These are phyloP conservation scores for Phytophthora citricola DNA, from an alignment of 352 stramenopile genomes.

Conservation along the genomic window DNA sequence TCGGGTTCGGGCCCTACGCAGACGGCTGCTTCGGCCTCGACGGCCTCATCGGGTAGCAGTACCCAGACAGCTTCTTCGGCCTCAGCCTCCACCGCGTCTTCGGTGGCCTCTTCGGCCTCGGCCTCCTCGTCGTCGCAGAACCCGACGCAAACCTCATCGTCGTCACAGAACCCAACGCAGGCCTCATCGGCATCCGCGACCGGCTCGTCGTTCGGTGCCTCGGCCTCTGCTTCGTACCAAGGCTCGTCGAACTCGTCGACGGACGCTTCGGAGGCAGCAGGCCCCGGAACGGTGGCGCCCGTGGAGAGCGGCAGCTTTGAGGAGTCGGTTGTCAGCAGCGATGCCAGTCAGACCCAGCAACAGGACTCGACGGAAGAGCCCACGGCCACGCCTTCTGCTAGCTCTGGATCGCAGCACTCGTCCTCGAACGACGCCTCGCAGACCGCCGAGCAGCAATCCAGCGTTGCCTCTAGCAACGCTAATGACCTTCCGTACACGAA, in stretches of 20 bases:
- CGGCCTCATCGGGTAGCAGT: slow-evolving; percentile 1
- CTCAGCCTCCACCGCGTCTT: slow-evolving; percentile 5
- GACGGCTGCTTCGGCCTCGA: slow-evolving; percentile 8
- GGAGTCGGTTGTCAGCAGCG: slow-evolving; percentile 20
- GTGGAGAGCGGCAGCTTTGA: slow-evolving; percentile 23
- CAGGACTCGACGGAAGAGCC: slow-evolving; percentile 8
- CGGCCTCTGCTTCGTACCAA: slow-evolving; percentile 8
- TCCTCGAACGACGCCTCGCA: slow-evolving; percentile 18
- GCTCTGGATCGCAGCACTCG: slow-evolving; percentile 8
- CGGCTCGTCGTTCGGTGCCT: not conserved
- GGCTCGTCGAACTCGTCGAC: slow-evolving; percentile 19
- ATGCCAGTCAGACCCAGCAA: slow-evolving; percentile 17
- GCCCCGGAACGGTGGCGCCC: slow-evolving; percentile 23
- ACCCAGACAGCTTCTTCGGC: slow-evolving; percentile 14
- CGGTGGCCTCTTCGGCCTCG: slow-evolving; percentile 9
- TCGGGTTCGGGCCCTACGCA: slow-evolving; percentile 16
- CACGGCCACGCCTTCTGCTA: slow-evolving; percentile 5
- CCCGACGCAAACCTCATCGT: not conserved
- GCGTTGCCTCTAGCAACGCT: slow-evolving; percentile 18
- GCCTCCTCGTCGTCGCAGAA: not conserved
- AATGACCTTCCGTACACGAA: slow-evolving; percentile 2
- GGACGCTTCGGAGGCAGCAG: slow-evolving; percentile 16
- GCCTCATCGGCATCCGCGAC: slow-evolving; percentile 10
- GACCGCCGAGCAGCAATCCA: slow-evolving; percentile 22
- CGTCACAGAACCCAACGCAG: slow-evolving; percentile 13